These are phyloP conservation scores for Mastigamoeba balamuthi DNA, from an alignment of 78 protist species.

Conservation along the genomic window DNA sequence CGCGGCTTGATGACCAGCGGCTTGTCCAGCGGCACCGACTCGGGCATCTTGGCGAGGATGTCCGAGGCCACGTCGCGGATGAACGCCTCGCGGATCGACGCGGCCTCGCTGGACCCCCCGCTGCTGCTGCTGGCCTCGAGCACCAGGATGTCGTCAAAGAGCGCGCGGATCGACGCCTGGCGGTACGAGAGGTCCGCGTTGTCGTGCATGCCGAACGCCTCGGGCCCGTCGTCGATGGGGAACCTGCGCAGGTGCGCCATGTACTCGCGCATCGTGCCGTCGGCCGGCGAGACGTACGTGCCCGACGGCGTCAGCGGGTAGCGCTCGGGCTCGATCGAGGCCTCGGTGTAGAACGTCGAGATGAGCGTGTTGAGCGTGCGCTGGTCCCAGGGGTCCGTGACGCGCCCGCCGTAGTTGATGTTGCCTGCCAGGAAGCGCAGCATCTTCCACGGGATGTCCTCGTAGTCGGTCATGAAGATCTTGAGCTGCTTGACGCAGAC, in stretches of 20 bases:
- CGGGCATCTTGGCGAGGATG: background rate
- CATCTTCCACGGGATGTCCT: constrained; percentile 63
- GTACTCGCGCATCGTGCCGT: background rate
- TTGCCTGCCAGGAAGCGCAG: constrained; percentile 53
- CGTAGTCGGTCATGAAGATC: constrained; percentile 52
- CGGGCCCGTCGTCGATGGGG: constrained; percentile 66
- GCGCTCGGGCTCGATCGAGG: constrained; percentile 14
- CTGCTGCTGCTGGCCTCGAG: too few relatives aligned
- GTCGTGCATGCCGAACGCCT: constrained; percentile 74
- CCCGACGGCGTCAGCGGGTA: constrained; percentile 41
- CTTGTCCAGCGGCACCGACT: background rate
- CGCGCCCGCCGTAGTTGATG: constrained; percentile 89
- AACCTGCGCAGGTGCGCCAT: background rate
- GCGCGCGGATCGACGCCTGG: too few relatives aligned
- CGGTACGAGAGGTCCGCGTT: constrained; percentile 81
- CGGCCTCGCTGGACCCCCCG: background rate
- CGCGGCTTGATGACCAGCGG: background rate
- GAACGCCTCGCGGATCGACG: too few relatives aligned
- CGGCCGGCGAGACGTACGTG: background rate
- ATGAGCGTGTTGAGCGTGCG: constrained; percentile 46
- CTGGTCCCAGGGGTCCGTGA: constrained; percentile 87
- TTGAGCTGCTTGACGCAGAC: constrained; percentile 46
- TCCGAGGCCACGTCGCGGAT: background rate
- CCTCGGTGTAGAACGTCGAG: constrained; percentile 5
- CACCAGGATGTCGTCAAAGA: too few relatives aligned